These are phyloP conservation scores for Punica granatum DNA, from an alignment of 345 rosid genomes.

Conservation along the genomic window DNA sequence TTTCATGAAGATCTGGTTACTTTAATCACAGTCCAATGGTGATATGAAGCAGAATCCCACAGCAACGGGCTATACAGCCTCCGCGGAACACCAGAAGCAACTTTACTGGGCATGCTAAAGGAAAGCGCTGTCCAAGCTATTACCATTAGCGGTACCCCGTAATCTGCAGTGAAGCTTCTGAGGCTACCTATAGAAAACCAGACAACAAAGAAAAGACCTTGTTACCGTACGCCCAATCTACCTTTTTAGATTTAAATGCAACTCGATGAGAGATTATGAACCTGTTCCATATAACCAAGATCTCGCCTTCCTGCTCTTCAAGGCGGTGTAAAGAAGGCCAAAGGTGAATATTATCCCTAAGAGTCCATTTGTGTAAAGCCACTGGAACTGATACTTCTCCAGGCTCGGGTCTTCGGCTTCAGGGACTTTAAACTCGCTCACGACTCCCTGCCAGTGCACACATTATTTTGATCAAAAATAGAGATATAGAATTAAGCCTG, in stretches of 20 bases:
- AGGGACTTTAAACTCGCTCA: slow-evolving; percentile 51
- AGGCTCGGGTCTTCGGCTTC: slow-evolving; percentile 30
- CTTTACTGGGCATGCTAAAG: slow-evolving; percentile 31
- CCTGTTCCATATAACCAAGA: slow-evolving; percentile 72
- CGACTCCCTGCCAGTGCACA: slow-evolving; percentile 42
- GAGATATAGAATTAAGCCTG: no score
- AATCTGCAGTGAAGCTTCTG: slow-evolving; percentile 67
- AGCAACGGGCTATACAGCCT: slow-evolving; percentile 71
- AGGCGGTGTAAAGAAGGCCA: slow-evolving; percentile 55
- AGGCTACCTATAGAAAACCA: slow-evolving; percentile 28
- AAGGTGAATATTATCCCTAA: slow-evolving; percentile 61
- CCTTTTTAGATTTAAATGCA: background rate
- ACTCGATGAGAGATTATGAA: slow-evolving; percentile 2
- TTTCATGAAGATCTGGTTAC: slow-evolving; percentile 13
- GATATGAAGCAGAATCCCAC: slow-evolving; percentile 48
- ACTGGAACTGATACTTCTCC: slow-evolving; percentile 46
- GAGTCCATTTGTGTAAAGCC: slow-evolving; percentile 73
- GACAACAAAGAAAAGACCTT: background rate
- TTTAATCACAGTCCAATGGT: slow-evolving; percentile 74
- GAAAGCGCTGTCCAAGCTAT: slow-evolving; percentile 70
- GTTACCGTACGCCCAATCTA: background rate
- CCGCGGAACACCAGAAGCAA: slow-evolving; percentile 74
- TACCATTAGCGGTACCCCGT: slow-evolving; percentile 86
- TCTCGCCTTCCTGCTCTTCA: slow-evolving; percentile 71
- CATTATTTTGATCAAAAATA: background rate